Conservation (phyloP, 2,329 filamentous ascomycete genomes). For the Penicillium paneum region DNA sequence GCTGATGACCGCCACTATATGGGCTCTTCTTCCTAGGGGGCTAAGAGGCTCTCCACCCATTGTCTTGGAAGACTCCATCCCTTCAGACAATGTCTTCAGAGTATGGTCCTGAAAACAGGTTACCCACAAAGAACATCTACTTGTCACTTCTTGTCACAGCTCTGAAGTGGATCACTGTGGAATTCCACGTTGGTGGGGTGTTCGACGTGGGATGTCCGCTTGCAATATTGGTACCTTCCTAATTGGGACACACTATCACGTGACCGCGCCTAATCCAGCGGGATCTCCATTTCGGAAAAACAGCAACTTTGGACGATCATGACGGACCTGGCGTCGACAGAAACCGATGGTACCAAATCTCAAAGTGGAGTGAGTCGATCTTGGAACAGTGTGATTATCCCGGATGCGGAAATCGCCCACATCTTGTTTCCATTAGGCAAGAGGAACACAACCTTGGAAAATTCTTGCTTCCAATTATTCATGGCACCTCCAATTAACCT, state of each 20-base stretch:
- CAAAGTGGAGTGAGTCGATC: conserved; percentile 3
- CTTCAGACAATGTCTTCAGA: background rate
- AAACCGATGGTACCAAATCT: background rate
- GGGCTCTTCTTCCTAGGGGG: background rate
- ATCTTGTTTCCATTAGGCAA: conserved; percentile 3
- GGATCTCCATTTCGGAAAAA: background rate
- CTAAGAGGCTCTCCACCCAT: background rate
- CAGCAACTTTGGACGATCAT: background rate
- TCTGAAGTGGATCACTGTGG: background rate
- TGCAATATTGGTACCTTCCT: conserved; percentile 14
- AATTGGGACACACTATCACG: conserved; percentile 10
- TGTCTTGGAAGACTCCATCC: background rate
- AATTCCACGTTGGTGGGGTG: conserved; percentile 10
- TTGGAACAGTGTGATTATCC: conserved; percentile 16
- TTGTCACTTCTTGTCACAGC: background rate
- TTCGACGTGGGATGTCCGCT: conserved; percentile 8
- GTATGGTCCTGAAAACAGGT: background rate
- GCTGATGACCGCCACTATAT: too few relatives aligned
- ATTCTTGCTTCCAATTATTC: background rate
- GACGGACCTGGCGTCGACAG: background rate
- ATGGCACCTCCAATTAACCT: conserved; percentile 20
- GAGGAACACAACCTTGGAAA: conserved; percentile 13
- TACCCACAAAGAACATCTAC: background rate
- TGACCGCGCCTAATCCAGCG: background rate
- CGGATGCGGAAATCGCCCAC: conserved; percentile 22